Evolutionary conservation across 768 basidiomycete genomes (phyloP).

Genomic region (Boletus subparvulus): DNA sequence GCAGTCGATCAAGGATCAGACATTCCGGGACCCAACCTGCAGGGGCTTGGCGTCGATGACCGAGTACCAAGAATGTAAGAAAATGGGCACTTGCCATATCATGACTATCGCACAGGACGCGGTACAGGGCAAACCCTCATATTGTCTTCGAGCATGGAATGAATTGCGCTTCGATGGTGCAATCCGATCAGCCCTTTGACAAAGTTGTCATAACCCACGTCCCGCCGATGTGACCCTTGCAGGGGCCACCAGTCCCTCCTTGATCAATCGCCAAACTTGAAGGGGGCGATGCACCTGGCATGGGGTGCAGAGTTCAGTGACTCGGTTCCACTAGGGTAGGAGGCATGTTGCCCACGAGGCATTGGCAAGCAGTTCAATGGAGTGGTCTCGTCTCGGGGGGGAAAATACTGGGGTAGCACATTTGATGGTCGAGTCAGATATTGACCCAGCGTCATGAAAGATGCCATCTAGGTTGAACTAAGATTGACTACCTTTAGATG

Average conservation of each 20-base stretch:
- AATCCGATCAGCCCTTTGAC: background rate
- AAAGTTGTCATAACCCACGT: background rate
- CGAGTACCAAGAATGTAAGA: background rate
- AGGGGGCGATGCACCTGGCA: background rate
- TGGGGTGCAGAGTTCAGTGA: conserved; percentile 13
- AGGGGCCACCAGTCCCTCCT: background rate
- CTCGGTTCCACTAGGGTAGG: background rate
- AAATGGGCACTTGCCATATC: background rate
- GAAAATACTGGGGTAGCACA: background rate
- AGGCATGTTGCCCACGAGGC: conserved; percentile 20
- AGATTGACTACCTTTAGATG: conserved; percentile 6
- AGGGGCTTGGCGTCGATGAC: background rate
- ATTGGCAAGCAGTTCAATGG: background rate
- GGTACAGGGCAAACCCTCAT: background rate
- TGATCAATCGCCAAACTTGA: conserved; percentile 3
- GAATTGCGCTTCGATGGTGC: background rate
- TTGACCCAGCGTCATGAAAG: background rate
- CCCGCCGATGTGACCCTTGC: background rate
- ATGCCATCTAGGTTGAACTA: background rate
- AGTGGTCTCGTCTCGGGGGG: background rate
- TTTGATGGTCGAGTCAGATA: background rate
- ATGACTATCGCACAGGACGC: background rate
- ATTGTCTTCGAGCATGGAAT: background rate
- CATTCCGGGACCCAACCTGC: background rate
- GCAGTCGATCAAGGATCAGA: background rate